Evolutionary conservation across 306 rosid genomes (phyloP).

Genomic region (Lathyrus oleraceus): DNA sequence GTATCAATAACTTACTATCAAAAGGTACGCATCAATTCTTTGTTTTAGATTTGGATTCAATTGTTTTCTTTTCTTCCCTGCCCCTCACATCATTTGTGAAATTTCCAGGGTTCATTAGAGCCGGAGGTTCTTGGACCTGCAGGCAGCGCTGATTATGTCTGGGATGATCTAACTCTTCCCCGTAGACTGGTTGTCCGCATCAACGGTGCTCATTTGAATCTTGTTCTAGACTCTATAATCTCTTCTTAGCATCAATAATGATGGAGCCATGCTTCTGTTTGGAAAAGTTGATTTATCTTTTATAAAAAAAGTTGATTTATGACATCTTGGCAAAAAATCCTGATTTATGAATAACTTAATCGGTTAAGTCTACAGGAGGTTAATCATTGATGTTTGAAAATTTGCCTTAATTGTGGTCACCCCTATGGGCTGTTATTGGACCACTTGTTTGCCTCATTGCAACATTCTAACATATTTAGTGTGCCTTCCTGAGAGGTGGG

Average conservation of each 20-base stretch:
- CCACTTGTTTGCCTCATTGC: background rate
- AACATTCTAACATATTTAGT: background rate
- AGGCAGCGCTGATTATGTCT: slow-evolving; percentile 71
- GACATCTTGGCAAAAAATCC: background rate
- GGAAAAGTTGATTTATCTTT: background rate
- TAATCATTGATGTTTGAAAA: background rate
- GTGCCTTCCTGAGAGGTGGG: background rate
- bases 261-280: background rate
- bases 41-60: slow-evolving; percentile 7
- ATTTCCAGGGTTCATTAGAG: slow-evolving; percentile 66
- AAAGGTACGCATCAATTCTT: slow-evolving; percentile 57
- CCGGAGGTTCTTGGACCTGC: slow-evolving; percentile 78
- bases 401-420: background rate
- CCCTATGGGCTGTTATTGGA: background rate
- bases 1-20: slow-evolving; percentile 82
- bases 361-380: background rate
- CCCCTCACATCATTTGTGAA: slow-evolving; percentile 39
- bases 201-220: slow-evolving; percentile 51
- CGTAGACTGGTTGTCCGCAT: slow-evolving; percentile 67
- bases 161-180: slow-evolving; percentile 94
- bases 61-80: background rate
- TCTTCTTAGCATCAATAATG: slow-evolving; percentile 6
- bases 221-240: slow-evolving; percentile 15
- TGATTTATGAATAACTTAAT: slow-evolving; percentile 7
- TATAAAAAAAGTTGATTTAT: slow-evolving; percentile 1